These are phyloP conservation scores for Ophiocordyceps camponoti-leonardi DNA, from an alignment of 2,329 filamentous ascomycete genomes.

Conservation along the genomic window DNA sequence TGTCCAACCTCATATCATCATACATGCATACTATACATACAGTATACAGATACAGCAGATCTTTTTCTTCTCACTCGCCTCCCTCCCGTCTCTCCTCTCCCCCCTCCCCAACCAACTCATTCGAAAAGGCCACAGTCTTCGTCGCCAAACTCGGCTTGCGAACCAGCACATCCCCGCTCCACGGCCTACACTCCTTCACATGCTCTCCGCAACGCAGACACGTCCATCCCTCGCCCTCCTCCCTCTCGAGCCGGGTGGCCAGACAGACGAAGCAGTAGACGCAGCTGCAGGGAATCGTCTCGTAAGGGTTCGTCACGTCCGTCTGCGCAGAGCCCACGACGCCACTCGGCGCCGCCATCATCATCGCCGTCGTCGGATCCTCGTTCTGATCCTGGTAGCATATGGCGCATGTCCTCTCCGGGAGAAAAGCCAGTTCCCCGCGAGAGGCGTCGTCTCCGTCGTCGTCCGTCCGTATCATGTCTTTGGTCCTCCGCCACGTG, in stretches of 20 bases:
- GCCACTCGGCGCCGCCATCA: constrained; percentile 57
- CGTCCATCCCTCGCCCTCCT: constrained; percentile 87
- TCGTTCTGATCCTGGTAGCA: constrained; percentile 91
- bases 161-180: constrained; percentile 71
- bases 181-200: constrained; percentile 74
- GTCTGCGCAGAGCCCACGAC: constrained; percentile 79
- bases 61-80: too few relatives aligned
- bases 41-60: too few relatives aligned
- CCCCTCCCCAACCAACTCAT: constrained; percentile 21
- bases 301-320: constrained; percentile 92
- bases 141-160: constrained; percentile 22
- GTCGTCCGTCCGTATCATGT: constrained; percentile 34
- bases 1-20: too few relatives aligned
- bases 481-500: constrained; percentile 67
- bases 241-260: constrained; percentile 74
- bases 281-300: constrained; percentile 74
- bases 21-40: too few relatives aligned
- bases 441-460: constrained; percentile 33
- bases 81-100: neutral
- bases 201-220: constrained; percentile 78
- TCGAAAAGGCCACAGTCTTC: constrained; percentile 47
- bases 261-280: constrained; percentile 94
- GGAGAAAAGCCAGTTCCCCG: constrained; percentile 71
- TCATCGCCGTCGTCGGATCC: constrained; percentile 47
- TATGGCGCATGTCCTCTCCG: constrained; percentile 88